phyloP scores from a whole-genome alignment of 2,329 filamentous ascomycete genomes.

The Phaeophleospora eucalypticola region DNA sequence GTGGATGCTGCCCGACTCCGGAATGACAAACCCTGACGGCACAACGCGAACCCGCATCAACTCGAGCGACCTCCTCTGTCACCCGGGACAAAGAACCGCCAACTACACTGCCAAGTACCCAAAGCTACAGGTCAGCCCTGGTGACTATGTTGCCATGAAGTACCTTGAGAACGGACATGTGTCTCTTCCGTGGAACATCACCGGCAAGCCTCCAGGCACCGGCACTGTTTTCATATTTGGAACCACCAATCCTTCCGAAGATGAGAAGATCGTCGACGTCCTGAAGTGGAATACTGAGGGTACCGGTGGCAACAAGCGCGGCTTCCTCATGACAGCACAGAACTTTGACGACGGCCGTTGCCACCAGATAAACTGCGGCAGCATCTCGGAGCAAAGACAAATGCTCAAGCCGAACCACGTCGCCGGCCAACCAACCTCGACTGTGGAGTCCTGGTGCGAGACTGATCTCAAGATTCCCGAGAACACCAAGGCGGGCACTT shows the following conservation, averaged over 20 bases:
- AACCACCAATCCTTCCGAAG: slow-evolving; percentile 44
- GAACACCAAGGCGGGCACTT: slow-evolving; percentile 58
- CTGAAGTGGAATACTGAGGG: slow-evolving; percentile 79
- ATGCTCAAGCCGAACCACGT: slow-evolving; percentile 52
- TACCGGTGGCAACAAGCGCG: slow-evolving; percentile 73
- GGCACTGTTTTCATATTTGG: slow-evolving; percentile 49
- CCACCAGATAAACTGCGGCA: slow-evolving; percentile 67
- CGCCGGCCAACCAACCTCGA: slow-evolving; percentile 44
- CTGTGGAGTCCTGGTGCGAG: slow-evolving; percentile 71
- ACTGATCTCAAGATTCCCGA: slow-evolving; percentile 71
- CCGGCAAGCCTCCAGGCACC: slow-evolving; percentile 41
- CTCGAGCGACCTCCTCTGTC: slow-evolving; percentile 58
- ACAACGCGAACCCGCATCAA: slow-evolving; percentile 47
- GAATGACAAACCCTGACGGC: slow-evolving; percentile 27
- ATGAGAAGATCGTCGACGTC: slow-evolving; percentile 60
- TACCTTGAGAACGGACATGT: slow-evolving; percentile 52
- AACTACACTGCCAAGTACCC: slow-evolving; percentile 54
- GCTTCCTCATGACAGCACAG: slow-evolving; percentile 69
- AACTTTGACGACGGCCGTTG: slow-evolving; percentile 90
- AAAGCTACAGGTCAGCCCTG: slow-evolving; percentile 55
- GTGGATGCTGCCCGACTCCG: slow-evolving; percentile 57
- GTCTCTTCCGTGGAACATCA: slow-evolving; percentile 38
- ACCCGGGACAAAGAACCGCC: slow-evolving; percentile 56
- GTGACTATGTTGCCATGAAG: slow-evolving; percentile 45
- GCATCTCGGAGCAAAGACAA: slow-evolving; percentile 58